Evolutionary conservation across 352 stramenopile species (phyloP).

Genomic region (Globisporangium abappressorium): DNA sequence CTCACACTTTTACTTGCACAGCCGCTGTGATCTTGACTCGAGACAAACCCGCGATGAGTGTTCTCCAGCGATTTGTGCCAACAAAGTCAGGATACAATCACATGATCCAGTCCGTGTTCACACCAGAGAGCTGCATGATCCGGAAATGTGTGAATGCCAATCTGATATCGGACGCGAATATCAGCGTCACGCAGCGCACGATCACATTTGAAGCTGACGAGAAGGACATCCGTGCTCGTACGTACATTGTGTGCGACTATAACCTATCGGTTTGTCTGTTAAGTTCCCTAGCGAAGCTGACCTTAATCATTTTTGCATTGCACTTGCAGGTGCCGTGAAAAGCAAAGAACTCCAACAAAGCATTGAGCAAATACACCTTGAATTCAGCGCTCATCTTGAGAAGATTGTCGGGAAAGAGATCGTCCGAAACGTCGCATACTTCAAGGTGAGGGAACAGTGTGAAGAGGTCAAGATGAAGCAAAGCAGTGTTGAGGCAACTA

Average conservation of each 20-base stretch:
- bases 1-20: not conserved
- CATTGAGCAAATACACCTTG: slow-evolving; percentile 55
- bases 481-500: not conserved
- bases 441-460: slow-evolving; percentile 42
- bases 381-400: slow-evolving; percentile 56
- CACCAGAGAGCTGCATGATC: slow-evolving; percentile 47
- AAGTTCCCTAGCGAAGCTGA: not conserved
- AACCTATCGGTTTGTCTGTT: not conserved
- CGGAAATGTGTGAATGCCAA: slow-evolving; percentile 68
- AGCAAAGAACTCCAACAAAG: slow-evolving; percentile 40
- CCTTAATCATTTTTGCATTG: not conserved
- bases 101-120: slow-evolving; percentile 59
- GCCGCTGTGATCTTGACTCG: slow-evolving; percentile 36
- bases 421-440: slow-evolving; percentile 53
- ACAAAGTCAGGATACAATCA: slow-evolving; percentile 76
- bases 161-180: slow-evolving; percentile 34
- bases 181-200: slow-evolving; percentile 38
- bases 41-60: slow-evolving; percentile 50
- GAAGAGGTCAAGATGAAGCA: not conserved
- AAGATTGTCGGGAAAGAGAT: slow-evolving; percentile 66
- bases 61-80: slow-evolving; percentile 66
- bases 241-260: not conserved
- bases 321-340: slow-evolving; percentile 46
- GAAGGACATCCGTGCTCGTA: slow-evolving; percentile 43
- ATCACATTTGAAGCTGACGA: slow-evolving; percentile 63